Percentiles rank a stretch among this genome's conserved stretches.
Conservation (phyloP, 2,329 filamentous ascomycete species). For the Penicillium hesseltinei region DNA sequence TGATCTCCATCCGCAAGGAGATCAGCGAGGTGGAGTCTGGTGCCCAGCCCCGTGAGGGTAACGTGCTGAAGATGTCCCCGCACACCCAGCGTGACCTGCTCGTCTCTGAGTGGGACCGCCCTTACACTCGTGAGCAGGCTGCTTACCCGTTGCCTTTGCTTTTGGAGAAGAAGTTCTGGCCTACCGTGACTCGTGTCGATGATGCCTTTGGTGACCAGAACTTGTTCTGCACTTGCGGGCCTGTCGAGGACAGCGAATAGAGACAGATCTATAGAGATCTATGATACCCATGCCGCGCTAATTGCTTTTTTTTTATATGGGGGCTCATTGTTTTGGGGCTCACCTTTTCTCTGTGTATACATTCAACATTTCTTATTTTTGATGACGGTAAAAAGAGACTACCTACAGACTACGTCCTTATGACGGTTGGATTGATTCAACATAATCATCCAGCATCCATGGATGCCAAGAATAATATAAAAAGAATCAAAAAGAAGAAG, state of each 20-base stretch:
- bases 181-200: conserved; percentile 78
- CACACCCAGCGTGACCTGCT: conserved; percentile 83
- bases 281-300: conserved; percentile 38
- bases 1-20: conserved; percentile 82
- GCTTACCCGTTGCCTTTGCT: conserved; percentile 82
- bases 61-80: conserved; percentile 85
- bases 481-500: not conserved
- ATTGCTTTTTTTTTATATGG: conserved; percentile 6
- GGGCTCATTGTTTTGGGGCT: conserved; percentile 12
- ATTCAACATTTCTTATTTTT: conserved; percentile 32
- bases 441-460: conserved; percentile 4
- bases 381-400: conserved; percentile 3
- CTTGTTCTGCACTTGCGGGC: conserved; percentile 91
- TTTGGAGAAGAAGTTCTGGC: conserved; percentile 98
- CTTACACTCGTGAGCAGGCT: conserved; percentile 76
- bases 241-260: conserved; percentile 62
- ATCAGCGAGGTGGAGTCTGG: conserved; percentile 82
- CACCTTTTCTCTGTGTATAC: conserved; percentile 20
- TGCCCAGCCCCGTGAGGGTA: conserved; percentile 68
- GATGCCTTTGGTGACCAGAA: conserved; percentile 91
- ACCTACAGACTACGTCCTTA: not conserved
- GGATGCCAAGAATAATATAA: not conserved
- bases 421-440: conserved; percentile 6
- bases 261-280: conserved; percentile 16
- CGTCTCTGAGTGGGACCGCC: conserved; percentile 72